A percentile compares a stretch with the other conserved stretches of the same genome.
Conservation (phyloP, 2,329 filamentous ascomycete species). For the Trichoderma breve region DNA sequence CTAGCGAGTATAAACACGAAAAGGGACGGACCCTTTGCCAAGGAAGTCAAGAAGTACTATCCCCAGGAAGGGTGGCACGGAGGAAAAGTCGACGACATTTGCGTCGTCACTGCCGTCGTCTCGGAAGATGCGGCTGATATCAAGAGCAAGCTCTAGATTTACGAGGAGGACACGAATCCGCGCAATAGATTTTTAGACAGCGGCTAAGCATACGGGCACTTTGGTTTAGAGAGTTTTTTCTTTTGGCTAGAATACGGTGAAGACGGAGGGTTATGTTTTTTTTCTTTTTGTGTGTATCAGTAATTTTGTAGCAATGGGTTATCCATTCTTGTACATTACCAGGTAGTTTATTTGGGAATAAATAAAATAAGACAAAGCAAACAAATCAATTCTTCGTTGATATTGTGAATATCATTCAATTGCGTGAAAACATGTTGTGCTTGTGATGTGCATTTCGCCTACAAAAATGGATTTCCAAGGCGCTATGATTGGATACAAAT, state of each 20-base stretch:
- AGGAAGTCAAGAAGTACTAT: slow-evolving; percentile 85
- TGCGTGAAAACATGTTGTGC: background rate
- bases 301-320: background rate
- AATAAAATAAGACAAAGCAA: slow-evolving; percentile 6
- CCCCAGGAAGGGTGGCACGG: slow-evolving; percentile 85
- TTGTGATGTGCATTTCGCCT: background rate
- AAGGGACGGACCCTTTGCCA: slow-evolving; percentile 88
- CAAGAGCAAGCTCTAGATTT: slow-evolving; percentile 36
- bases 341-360: background rate
- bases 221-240: background rate
- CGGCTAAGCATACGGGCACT: slow-evolving; percentile 12
- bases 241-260: background rate
- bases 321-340: background rate
- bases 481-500: background rate
- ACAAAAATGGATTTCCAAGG: background rate
- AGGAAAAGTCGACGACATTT: slow-evolving; percentile 95
- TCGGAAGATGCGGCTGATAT: slow-evolving; percentile 53
- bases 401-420: background rate
- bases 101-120: slow-evolving; percentile 76
- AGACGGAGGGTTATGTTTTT: background rate
- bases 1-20: slow-evolving; percentile 76
- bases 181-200: slow-evolving; percentile 20
- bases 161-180: background rate
- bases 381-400: background rate
- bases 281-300: background rate